Evolutionary conservation across 2,329 filamentous ascomycete genomes (phyloP).

Genomic region (Westerdykella sp.): DNA sequence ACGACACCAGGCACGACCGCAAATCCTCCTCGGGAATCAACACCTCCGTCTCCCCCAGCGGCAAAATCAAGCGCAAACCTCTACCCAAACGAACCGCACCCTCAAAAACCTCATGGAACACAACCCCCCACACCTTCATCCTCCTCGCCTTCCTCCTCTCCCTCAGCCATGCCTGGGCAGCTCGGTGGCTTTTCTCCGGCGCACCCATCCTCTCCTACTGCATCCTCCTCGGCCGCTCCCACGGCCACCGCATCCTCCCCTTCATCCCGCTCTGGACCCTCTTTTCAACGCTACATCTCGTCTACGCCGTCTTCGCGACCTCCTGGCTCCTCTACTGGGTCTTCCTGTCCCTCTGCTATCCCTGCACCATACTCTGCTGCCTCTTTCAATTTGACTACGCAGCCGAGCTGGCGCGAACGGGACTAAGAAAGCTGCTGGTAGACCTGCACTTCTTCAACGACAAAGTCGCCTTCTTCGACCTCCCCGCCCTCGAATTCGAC

Average conservation of each 20-base stretch:
- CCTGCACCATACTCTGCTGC: slow-evolving; percentile 38
- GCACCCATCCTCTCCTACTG: slow-evolving; percentile 35
- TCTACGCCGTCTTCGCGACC: slow-evolving; percentile 45
- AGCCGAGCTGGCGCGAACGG: slow-evolving; percentile 30
- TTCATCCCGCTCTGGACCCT: slow-evolving; percentile 44
- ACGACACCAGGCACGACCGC: background rate
- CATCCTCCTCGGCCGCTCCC: slow-evolving; percentile 32
- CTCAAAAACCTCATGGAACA: background rate
- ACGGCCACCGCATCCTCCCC: slow-evolving; percentile 39
- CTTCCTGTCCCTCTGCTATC: slow-evolving; percentile 41
- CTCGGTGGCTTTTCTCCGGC: slow-evolving; percentile 40
- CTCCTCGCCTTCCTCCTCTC: slow-evolving; percentile 5
- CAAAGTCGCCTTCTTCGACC: slow-evolving; percentile 45
- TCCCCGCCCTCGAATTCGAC: slow-evolving; percentile 51
- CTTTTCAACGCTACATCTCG: slow-evolving; percentile 42
- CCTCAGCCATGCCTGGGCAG: slow-evolving; percentile 23
- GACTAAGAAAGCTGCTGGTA: slow-evolving; percentile 35
- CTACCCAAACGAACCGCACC: slow-evolving; percentile 4
- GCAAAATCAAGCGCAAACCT: slow-evolving; percentile 10
- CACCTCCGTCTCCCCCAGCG: background rate
- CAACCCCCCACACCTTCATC: slow-evolving; percentile 8
- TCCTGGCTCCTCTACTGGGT: slow-evolving; percentile 48
- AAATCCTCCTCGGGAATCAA: background rate
- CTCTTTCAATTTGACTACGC: slow-evolving; percentile 43
- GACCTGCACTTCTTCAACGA: slow-evolving; percentile 48